Evolutionary conservation across 2,329 filamentous ascomycete genomes (phyloP).

Genomic region (Sporothrix inflata): DNA sequence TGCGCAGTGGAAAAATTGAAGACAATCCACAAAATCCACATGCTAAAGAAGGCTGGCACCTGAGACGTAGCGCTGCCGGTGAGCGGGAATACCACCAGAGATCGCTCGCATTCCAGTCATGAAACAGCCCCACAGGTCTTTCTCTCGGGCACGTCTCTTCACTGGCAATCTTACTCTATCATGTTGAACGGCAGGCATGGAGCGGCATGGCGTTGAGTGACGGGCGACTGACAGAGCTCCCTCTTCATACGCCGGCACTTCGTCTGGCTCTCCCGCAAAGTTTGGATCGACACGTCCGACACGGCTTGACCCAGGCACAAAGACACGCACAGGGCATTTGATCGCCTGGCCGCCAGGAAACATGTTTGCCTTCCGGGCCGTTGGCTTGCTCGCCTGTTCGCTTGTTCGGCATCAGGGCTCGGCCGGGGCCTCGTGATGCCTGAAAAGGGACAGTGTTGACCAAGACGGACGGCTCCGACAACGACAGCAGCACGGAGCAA

Average conservation of each 20-base stretch:
- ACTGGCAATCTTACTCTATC: not conserved
- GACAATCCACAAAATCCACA: slow-evolving; percentile 8
- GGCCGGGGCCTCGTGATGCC: not conserved
- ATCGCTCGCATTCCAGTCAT: slow-evolving; percentile 22
- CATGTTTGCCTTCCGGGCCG: not conserved
- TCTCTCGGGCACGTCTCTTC: not conserved
- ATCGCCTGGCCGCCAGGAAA: not conserved
- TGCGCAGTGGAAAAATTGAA: not conserved
- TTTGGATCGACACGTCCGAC: slow-evolving; percentile 14
- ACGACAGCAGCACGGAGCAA: not conserved
- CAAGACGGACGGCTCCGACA: not conserved
- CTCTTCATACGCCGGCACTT: not conserved
- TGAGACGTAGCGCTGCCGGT: slow-evolving; percentile 25
- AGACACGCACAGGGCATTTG: not conserved
- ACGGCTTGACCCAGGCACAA: slow-evolving; percentile 9
- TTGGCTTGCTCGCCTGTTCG: not conserved
- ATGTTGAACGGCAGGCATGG: too few species aligned
- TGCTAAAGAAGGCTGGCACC: slow-evolving; percentile 21
- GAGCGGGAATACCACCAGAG: slow-evolving; percentile 22
- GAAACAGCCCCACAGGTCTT: slow-evolving; percentile 20
- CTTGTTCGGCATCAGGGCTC: not conserved
- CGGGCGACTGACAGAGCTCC: not conserved
- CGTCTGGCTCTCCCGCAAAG: not conserved
- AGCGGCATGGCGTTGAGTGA: slow-evolving; percentile 5
- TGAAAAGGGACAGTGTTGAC: not conserved